Evolutionary conservation across 2,329 filamentous ascomycete genomes (phyloP).

Genomic region (Neonectria ditissima): DNA sequence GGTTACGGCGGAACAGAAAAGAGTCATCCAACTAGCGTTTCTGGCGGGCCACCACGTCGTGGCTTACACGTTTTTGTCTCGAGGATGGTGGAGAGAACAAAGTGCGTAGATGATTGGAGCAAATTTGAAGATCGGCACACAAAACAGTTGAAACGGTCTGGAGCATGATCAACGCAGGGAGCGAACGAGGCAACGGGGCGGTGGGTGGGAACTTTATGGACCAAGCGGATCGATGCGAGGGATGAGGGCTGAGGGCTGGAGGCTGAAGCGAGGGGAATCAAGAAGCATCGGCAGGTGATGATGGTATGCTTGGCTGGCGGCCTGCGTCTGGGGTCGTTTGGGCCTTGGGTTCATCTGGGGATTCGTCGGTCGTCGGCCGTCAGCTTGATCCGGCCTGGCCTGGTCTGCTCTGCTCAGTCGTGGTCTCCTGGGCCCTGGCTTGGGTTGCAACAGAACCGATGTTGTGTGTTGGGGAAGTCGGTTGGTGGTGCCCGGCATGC

Average conservation of each 20-base stretch:
- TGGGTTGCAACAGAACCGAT: constrained; percentile 16
- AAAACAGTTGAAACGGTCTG: constrained; percentile 38
- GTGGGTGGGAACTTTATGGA: constrained; percentile 29
- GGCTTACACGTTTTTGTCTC: constrained; percentile 21
- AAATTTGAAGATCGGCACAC: constrained; percentile 37
- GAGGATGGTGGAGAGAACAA: constrained; percentile 14
- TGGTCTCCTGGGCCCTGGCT: constrained; percentile 14
- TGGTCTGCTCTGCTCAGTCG: constrained; percentile 10
- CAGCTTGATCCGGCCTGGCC: too few species aligned
- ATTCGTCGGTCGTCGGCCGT: neutral
- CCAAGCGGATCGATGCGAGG: constrained; percentile 15
- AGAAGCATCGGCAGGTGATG: constrained; percentile 10
- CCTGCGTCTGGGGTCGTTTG: neutral
- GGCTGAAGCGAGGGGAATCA: neutral
- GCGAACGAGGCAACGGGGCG: constrained; percentile 31
- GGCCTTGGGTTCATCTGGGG: constrained; percentile 3
- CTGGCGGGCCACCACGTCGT: constrained; percentile 8
- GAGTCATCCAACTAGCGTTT: constrained; percentile 8
- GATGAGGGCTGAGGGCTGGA: neutral
- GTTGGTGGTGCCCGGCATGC: constrained; percentile 12
- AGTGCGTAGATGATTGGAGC: constrained; percentile 31
- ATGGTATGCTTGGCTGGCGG: constrained; percentile 11
- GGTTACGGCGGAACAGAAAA: neutral
- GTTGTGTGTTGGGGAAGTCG: constrained; percentile 2
- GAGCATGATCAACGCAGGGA: constrained; percentile 45